Conservation (phyloP, 2,329 filamentous ascomycete genomes). For the Penicillium thymicola region DNA sequence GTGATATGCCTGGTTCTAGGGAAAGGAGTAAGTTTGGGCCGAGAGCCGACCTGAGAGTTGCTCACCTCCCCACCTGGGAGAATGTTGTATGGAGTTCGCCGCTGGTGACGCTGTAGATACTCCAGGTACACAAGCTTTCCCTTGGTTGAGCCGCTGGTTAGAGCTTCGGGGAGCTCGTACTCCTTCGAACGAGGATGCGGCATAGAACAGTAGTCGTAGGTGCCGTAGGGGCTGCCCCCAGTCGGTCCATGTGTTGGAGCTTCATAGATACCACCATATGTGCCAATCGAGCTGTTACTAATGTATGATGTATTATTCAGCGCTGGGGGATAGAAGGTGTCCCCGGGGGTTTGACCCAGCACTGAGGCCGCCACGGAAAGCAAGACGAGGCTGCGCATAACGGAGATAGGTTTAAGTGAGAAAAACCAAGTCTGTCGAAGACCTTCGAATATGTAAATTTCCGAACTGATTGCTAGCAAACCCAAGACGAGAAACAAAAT, state of each 20-base stretch:
- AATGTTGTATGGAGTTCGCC: conserved; percentile 41
- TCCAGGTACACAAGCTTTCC: conserved; percentile 38
- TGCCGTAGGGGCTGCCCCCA: conserved; percentile 25
- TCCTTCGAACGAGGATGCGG: conserved; percentile 36
- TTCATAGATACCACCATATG: conserved; percentile 38
- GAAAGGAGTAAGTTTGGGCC: background rate
- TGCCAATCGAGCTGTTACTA: conserved; percentile 33
- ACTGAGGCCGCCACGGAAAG: conserved; percentile 7
- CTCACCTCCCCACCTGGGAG: conserved; percentile 38
- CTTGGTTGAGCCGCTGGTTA: conserved; percentile 26
- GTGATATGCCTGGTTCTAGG: conserved; percentile 37
- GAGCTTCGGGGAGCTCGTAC: conserved; percentile 30
- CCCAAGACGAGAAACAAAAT: background rate
- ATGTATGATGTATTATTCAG: conserved; percentile 41
- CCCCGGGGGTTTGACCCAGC: conserved; percentile 13
- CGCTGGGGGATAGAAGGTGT: conserved; percentile 35
- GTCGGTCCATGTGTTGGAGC: conserved; percentile 25
- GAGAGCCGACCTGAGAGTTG: background rate
- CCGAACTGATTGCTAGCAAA: background rate
- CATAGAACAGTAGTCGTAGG: conserved; percentile 42
- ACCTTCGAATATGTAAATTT: background rate
- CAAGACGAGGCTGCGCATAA: conserved; percentile 11
- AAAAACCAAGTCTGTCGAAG: background rate
- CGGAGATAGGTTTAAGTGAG: background rate
- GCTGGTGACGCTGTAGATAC: conserved; percentile 41